Evolutionary conservation across 352 stramenopile genomes (phyloP).

Genomic region (Halophytophthora polymorphica): DNA sequence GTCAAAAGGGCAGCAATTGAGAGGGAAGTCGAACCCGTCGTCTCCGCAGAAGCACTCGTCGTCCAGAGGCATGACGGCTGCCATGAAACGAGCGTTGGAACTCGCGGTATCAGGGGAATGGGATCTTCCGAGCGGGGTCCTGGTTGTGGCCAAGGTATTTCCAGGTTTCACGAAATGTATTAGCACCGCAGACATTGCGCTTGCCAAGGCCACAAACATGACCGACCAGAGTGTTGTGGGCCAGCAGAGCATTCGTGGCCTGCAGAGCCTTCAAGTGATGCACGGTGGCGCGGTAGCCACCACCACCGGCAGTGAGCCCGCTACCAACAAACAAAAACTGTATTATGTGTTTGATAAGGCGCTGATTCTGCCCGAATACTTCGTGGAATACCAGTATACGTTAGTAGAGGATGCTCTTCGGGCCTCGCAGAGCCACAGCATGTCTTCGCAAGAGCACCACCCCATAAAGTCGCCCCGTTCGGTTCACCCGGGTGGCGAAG

Average conservation of each 20-base stretch:
- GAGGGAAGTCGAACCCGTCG: background rate
- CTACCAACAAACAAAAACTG: constrained; percentile 44
- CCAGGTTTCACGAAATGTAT: constrained; percentile 61
- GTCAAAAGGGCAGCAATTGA: constrained; percentile 18
- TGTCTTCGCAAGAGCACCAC: background rate
- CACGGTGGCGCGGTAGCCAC: constrained; percentile 11
- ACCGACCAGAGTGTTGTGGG: constrained; percentile 17
- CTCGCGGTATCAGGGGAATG: constrained; percentile 37
- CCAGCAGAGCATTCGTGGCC: constrained; percentile 29
- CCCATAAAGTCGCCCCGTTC: constrained; percentile 7
- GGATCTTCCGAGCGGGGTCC: constrained; percentile 39
- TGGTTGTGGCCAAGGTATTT: constrained; percentile 86
- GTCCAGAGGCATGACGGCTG: constrained; percentile 6
- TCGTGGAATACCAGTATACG: constrained; percentile 81
- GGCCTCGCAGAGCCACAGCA: constrained; percentile 6
- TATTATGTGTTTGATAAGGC: constrained; percentile 83
- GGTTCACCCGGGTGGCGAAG: constrained; percentile 21
- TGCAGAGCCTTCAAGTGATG: constrained; percentile 60
- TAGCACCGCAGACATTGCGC: constrained; percentile 15
- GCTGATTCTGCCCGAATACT: constrained; percentile 80
- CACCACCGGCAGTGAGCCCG: constrained; percentile 10
- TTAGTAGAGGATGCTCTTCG: constrained; percentile 4
- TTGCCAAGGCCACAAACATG: constrained; percentile 8
- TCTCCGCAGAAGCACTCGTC: constrained; percentile 4
- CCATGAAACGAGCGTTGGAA: constrained; percentile 43